phyloP scores from a whole-genome alignment of 2,329 filamentous ascomycete genomes.

The Ceratocystis destructans region DNA sequence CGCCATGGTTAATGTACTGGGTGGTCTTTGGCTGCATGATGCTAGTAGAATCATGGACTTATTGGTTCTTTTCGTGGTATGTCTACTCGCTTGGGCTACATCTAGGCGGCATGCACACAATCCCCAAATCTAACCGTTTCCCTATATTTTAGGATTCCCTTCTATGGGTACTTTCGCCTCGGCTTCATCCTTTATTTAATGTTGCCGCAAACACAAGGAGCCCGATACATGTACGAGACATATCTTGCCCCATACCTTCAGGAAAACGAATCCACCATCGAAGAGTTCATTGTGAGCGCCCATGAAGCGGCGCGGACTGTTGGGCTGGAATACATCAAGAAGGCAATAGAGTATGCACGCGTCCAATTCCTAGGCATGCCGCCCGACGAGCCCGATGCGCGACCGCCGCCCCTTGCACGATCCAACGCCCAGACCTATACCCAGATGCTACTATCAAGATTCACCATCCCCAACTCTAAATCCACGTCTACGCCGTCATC shows the following conservation, averaged over 20 bases:
- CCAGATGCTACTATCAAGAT: constrained; percentile 62
- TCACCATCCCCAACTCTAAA: constrained; percentile 51
- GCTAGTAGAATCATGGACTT: constrained; percentile 73
- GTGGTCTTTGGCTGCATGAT: constrained; percentile 74
- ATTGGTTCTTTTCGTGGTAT: constrained; percentile 73
- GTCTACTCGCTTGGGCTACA: constrained; percentile 20
- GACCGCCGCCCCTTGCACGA: constrained; percentile 30
- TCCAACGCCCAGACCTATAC: constrained; percentile 49
- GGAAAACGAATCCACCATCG: constrained; percentile 77
- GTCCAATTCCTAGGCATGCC: constrained; percentile 68
- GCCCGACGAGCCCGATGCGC: constrained; percentile 33
- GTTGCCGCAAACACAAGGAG: constrained; percentile 92
- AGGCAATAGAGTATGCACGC: constrained; percentile 55
- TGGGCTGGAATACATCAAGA: constrained; percentile 62
- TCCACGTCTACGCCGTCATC: constrained; percentile 4
- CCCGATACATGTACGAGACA: constrained; percentile 68
- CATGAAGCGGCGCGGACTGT: constrained; percentile 67
- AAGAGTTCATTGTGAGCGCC: constrained; percentile 69
- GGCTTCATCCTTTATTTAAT: constrained; percentile 85
- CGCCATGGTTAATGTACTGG: constrained; percentile 99
- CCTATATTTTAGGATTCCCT: constrained; percentile 52
- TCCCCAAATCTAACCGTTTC: constrained; percentile 7
- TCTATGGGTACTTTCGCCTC: constrained; percentile 85
- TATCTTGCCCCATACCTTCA: constrained; percentile 79
- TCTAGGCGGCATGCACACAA: not conserved